Evolutionary conservation across 2,329 filamentous ascomycete genomes (phyloP).

Genomic region (Penicillium sp.): DNA sequence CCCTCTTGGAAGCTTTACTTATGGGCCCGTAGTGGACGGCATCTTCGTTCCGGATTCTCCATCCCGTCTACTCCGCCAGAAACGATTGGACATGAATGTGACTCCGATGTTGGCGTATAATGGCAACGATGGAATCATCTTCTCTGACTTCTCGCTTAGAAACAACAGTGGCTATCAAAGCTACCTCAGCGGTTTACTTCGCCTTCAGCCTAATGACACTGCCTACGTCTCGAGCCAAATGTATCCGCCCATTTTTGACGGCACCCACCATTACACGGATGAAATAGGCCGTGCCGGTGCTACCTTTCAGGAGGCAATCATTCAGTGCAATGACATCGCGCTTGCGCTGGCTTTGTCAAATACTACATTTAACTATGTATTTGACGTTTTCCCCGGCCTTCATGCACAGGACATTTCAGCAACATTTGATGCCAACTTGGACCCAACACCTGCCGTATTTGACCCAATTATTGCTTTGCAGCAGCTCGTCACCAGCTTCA

Average conservation of each 20-base stretch:
- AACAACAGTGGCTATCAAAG: background rate
- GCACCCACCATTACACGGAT: background rate
- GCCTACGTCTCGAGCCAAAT: background rate
- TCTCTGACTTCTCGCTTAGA: background rate
- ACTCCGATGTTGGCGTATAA: background rate
- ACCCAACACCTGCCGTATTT: no score
- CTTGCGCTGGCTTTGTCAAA: background rate
- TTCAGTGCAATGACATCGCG: background rate
- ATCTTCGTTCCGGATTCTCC: slow-evolving; percentile 55
- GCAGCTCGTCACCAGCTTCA: no score
- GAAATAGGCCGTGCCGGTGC: background rate
- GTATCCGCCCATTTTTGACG: background rate
- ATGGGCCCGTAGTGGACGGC: slow-evolving; percentile 55
- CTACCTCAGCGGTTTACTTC: background rate
- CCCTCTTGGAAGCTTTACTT: slow-evolving; percentile 48
- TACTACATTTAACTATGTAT: background rate
- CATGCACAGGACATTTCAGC: background rate
- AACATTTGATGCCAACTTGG: no score
- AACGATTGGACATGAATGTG: background rate
- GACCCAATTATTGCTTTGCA: no score
- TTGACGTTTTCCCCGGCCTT: background rate
- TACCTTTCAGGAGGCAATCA: background rate
- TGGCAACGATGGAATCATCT: background rate
- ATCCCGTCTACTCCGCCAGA: background rate
- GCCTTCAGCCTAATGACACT: background rate